Evolutionary conservation across 2,329 filamentous ascomycete genomes (phyloP), one percentile per base, ranked within the genome.

Genomic region (Fusarium succisae): DNA sequence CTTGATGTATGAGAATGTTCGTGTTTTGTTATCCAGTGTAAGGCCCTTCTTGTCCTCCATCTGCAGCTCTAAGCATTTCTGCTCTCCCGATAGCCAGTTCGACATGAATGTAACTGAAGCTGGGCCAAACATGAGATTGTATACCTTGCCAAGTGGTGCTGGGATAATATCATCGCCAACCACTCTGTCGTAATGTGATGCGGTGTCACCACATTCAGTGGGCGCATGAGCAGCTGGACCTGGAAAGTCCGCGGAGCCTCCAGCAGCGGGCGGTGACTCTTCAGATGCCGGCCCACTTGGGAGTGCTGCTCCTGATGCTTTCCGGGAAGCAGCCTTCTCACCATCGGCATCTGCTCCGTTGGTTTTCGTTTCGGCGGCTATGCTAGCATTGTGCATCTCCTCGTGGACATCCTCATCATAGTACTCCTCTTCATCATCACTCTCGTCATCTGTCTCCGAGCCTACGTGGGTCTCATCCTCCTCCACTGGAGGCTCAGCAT

Each of bases 71-170:
- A 89, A 87, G 50, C 94, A 96, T 81, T 98, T 98, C 80, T 98
- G 94, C 64, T 98, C 94, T 28, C 91, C 91, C 2, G 93, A 87
- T 50, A 99, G 86, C 88, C 94, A 98, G 78, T 94, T 96, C 18
- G 89, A 87, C 90, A 99, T 95, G 84, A 95, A 99, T 0, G 88
- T 85, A 10, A 91, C 89, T 4, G 95, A 98, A 5, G 87, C 89
- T 6, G 93, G 89, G 0, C 97, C 96, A 79, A 98, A 99, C 76
- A 98, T 88, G 64, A 98, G 84, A 71, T 91, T 93, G 82, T 97
- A 99, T 37, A 98, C 91, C 80, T 98, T 97, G 60, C 96, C 96
- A 3, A 99, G 85, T 1, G 96, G 96, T 5, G 96, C 96, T 1
- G 92, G 88, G 56, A 99, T 92, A 8, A 93, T 86, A 48, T 98